phyloP scores from a whole-genome alignment of 169 alveolate species.

The Plasmodium relictum region DNA sequence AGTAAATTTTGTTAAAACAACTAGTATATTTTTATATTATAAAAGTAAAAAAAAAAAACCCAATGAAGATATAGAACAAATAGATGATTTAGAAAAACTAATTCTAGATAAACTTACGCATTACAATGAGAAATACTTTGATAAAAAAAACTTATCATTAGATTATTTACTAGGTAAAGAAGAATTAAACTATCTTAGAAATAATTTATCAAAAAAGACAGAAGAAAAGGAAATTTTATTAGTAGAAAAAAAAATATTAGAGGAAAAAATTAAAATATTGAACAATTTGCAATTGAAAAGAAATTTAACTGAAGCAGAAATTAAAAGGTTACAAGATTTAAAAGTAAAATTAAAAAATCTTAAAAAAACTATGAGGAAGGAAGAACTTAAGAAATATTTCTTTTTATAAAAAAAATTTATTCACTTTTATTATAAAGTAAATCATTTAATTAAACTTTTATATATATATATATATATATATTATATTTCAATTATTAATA shows the following conservation, averaged over 20 bases:
- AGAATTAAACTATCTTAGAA: conserved; percentile 24
- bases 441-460: not conserved
- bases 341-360: conserved; percentile 36
- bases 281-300: conserved; percentile 21
- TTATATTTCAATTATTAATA: too few species aligned
- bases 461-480: conserved; percentile 6
- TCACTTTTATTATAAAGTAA: not conserved
- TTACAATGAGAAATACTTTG: conserved; percentile 60
- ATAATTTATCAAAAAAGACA: not conserved
- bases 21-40: conserved; percentile 39
- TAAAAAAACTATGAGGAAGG: conserved; percentile 49
- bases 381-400: conserved; percentile 48
- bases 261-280: conserved; percentile 57
- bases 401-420: not conserved
- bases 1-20: conserved; percentile 8
- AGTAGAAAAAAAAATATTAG: conserved; percentile 71
- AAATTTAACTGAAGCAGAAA: conserved; percentile 56
- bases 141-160: conserved; percentile 43
- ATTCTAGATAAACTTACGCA: conserved; percentile 55
- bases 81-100: conserved; percentile 32
- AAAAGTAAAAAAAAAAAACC: conserved; percentile 22
- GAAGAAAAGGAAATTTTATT: conserved; percentile 72
- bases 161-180: conserved; percentile 63
- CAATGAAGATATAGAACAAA: conserved; percentile 10
- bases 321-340: conserved; percentile 60